Conservation (phyloP, 306 rosid genomes). For the Cucumis hystrix region DNA sequence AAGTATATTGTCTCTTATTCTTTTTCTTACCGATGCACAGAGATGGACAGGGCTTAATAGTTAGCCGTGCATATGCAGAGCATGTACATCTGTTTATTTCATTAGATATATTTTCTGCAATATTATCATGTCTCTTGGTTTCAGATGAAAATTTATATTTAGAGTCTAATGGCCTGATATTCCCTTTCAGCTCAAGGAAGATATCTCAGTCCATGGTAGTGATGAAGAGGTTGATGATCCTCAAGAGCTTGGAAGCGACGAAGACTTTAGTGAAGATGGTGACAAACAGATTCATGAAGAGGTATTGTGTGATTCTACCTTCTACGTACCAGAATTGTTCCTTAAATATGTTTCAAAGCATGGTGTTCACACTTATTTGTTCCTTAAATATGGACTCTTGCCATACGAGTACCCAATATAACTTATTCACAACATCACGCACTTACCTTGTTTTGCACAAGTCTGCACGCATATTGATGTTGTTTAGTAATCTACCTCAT, state of each 20-base stretch:
- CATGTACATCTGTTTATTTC: background rate
- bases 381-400: background rate
- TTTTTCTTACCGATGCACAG: background rate
- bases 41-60: background rate
- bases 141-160: background rate
- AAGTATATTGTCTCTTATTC: background rate
- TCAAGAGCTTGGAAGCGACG: slow-evolving; percentile 63
- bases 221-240: slow-evolving; percentile 90
- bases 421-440: background rate
- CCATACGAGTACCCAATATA: background rate
- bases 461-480: background rate
- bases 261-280: slow-evolving; percentile 59
- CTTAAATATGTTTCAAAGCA: background rate
- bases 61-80: background rate
- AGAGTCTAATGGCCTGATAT: background rate
- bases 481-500: no score
- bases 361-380: background rate
- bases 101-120: background rate
- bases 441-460: background rate
- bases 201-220: slow-evolving; percentile 77
- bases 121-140: background rate
- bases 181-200: slow-evolving; percentile 62
- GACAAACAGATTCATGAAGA: slow-evolving; percentile 47
- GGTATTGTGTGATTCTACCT: slow-evolving; percentile 27
- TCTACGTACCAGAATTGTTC: background rate